Conservation (phyloP, 305 asterid species). For the Fraxinus dipetala region DNA sequence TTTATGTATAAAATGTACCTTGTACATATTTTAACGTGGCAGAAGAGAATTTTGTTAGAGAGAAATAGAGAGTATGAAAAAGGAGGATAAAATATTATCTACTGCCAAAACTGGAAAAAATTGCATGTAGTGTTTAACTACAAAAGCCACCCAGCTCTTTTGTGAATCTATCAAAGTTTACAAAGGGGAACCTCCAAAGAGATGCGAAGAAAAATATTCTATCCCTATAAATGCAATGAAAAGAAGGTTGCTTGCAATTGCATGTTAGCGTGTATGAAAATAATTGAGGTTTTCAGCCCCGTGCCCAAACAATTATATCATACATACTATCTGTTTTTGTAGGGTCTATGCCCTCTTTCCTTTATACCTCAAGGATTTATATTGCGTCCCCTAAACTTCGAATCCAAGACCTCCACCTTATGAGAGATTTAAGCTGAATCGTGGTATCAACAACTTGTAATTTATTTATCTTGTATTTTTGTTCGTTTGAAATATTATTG, state of each 20-base stretch:
- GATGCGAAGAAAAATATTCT: not conserved
- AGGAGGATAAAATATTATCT: constrained; percentile 1
- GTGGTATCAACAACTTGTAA: not conserved
- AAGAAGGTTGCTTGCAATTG: not conserved
- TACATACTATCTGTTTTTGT: not conserved
- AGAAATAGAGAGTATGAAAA: not conserved
- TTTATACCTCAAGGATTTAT: not conserved
- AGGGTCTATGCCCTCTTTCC: not conserved
- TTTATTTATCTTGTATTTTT: not conserved
- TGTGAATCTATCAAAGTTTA: not conserved
- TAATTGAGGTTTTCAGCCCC: not conserved
- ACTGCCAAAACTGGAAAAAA: not conserved
- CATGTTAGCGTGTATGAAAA: not conserved
- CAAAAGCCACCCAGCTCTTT: not conserved
- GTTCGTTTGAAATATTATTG: not conserved
- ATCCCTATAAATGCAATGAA: not conserved
- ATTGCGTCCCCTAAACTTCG: not conserved
- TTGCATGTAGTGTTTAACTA: not conserved
- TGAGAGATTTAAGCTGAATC: not conserved
- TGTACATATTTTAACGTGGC: not conserved
- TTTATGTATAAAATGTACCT: not conserved
- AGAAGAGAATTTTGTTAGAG: not conserved
- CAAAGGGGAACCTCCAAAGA: not conserved
- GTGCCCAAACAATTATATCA: not conserved
- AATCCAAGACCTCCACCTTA: not conserved